Evolutionary conservation across 371 early-diverging fungal species (phyloP).

Genomic region (Dinochytrium kinnereticum): DNA sequence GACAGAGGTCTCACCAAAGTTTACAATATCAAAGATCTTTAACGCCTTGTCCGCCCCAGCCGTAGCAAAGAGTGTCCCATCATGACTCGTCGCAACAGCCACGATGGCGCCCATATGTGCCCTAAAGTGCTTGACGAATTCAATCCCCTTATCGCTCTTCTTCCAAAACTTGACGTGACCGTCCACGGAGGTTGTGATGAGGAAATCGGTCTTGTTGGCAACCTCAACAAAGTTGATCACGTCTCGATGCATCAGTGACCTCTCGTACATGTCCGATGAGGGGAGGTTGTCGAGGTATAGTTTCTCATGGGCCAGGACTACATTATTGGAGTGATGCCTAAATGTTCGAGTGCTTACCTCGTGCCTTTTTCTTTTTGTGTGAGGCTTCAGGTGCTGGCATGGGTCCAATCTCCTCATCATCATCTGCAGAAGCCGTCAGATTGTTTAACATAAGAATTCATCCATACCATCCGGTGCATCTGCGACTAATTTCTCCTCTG

Average conservation of each 20-base stretch:
- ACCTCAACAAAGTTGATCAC: slow-evolving; percentile 76
- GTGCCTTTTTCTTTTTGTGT: slow-evolving; percentile 37
- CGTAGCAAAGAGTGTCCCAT: slow-evolving; percentile 84
- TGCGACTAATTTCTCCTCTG: background rate
- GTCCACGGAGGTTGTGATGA: slow-evolving; percentile 92
- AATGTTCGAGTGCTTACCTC: too few species aligned
- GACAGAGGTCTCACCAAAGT: slow-evolving; percentile 72
- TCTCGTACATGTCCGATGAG: slow-evolving; percentile 86
- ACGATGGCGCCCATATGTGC: slow-evolving; percentile 75
- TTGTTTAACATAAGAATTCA: too few species aligned
- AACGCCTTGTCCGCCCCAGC: slow-evolving; percentile 81
- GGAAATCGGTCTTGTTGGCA: slow-evolving; percentile 84
- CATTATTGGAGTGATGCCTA: too few species aligned
- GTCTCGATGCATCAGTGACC: slow-evolving; percentile 95
- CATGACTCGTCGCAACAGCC: slow-evolving; percentile 52
- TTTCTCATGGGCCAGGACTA: slow-evolving; percentile 69
- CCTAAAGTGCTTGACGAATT: slow-evolving; percentile 96
- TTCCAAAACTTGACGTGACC: slow-evolving; percentile 99
- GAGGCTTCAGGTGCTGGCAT: slow-evolving; percentile 47
- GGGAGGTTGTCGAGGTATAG: slow-evolving; percentile 80
- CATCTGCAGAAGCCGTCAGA: slow-evolving; percentile 34
- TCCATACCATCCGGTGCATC: background rate
- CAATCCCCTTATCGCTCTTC: slow-evolving; percentile 88
- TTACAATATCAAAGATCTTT: slow-evolving; percentile 93
- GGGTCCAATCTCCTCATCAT: slow-evolving; percentile 59